phyloP scores from a whole-genome alignment of 495 filamentous ascomycete genomes.

The Platismatia glauca region DNA sequence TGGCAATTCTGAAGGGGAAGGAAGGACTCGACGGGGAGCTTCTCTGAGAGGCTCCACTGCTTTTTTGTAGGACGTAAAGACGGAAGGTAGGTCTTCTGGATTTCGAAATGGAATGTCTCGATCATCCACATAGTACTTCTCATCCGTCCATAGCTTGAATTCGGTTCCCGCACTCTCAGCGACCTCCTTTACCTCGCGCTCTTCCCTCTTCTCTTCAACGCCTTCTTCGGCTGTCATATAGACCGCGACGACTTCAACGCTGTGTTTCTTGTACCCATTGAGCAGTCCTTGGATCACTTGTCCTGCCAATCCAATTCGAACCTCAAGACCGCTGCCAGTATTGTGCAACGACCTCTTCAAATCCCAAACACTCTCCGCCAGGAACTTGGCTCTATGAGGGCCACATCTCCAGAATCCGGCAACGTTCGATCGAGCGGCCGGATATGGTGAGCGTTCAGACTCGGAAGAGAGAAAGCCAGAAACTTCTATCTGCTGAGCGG shows the following conservation, averaged over 20 bases:
- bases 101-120: conserved; percentile 45
- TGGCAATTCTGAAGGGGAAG: conserved; percentile 41
- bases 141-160: conserved; percentile 55
- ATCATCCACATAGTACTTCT: conserved; percentile 66
- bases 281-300: conserved; percentile 47
- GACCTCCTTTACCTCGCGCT: conserved; percentile 40
- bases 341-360: conserved; percentile 47
- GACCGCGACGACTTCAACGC: conserved; percentile 45
- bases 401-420: conserved; percentile 60
- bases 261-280: conserved; percentile 33
- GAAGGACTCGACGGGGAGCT: conserved; percentile 43
- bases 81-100: conserved; percentile 48
- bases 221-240: conserved; percentile 63
- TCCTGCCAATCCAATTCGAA: conserved; percentile 50
- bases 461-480: conserved; percentile 49
- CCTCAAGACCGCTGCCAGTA: conserved; percentile 48
- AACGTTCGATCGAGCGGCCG: conserved; percentile 46
- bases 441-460: conserved; percentile 42
- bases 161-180: conserved; percentile 41
- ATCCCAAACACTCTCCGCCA: conserved; percentile 60
- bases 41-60: conserved; percentile 53
- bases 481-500: conserved; percentile 58
- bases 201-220: conserved; percentile 54
- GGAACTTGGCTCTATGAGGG: conserved; percentile 56
- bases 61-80: conserved; percentile 63